Conservation (phyloP, 2,329 filamentous ascomycete genomes). For the Clonostachys solani region DNA sequence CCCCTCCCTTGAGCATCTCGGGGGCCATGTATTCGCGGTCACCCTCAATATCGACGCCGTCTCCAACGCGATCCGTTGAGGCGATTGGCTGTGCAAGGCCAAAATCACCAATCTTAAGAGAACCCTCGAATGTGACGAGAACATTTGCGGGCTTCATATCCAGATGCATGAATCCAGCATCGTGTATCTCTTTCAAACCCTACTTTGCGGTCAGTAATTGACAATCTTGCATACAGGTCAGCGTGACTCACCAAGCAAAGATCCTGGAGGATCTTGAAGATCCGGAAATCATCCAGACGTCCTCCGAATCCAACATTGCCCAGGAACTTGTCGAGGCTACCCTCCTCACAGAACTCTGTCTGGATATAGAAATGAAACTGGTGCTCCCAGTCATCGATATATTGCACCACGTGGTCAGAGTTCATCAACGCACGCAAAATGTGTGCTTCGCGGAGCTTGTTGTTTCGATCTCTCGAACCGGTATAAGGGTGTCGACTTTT, state of each 20-base stretch:
- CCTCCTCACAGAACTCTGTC: slow-evolving; percentile 94
- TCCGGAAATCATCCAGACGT: slow-evolving; percentile 91
- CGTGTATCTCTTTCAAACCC: slow-evolving; percentile 88
- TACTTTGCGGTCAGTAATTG: slow-evolving; percentile 26
- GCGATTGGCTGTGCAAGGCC: slow-evolving; percentile 79
- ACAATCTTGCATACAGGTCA: neutral
- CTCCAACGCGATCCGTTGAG: slow-evolving; percentile 72
- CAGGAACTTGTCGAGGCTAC: slow-evolving; percentile 83
- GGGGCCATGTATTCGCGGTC: slow-evolving; percentile 96
- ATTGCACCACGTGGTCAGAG: slow-evolving; percentile 80
- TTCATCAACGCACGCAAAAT: slow-evolving; percentile 73
- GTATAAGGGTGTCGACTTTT: slow-evolving; percentile 79
- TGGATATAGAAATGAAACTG: slow-evolving; percentile 89
- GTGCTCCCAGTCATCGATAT: slow-evolving; percentile 84
- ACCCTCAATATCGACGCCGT: slow-evolving; percentile 86
- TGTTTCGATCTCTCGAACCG: slow-evolving; percentile 74
- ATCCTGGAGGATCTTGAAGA: slow-evolving; percentile 96
- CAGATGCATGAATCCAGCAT: slow-evolving; percentile 79
- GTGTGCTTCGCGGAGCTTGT: slow-evolving; percentile 79
- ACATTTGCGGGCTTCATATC: slow-evolving; percentile 85
- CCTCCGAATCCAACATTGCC: slow-evolving; percentile 78
- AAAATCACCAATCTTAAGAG: slow-evolving; percentile 83
- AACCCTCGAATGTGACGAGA: slow-evolving; percentile 75
- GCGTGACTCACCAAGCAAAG: slow-evolving; percentile 64
- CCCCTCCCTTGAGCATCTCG: slow-evolving; percentile 81